Percentiles rank a stretch among this genome's conserved stretches.
Conservation (phyloP, 352 stramenopile genomes). For the Thalassiosira livingstoniorum region DNA sequence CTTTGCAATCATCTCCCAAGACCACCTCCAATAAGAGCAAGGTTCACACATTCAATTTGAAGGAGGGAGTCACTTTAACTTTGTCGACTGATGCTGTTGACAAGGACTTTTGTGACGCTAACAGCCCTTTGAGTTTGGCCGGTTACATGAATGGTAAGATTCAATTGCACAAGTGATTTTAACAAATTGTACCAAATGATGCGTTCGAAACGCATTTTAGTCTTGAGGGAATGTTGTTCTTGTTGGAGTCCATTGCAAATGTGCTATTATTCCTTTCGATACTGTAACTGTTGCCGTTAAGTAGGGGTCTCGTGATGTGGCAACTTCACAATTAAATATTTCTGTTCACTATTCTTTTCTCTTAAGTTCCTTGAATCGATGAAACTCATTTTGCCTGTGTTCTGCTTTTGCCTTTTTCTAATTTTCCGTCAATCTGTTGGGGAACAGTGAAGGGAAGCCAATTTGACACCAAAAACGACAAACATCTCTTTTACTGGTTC, state of each 20-base stretch:
- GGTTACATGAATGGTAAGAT: constrained; percentile 69
- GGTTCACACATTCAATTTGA: constrained; percentile 42
- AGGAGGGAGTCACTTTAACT: constrained; percentile 37
- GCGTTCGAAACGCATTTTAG: not conserved
- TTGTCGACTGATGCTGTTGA: constrained; percentile 39
- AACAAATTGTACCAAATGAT: not conserved
- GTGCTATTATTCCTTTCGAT: not conserved
- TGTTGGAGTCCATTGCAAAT: not conserved
- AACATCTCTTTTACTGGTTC: constrained; percentile 98
- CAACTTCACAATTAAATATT: not conserved
- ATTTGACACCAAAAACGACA: constrained; percentile 75
- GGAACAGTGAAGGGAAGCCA: constrained; percentile 71
- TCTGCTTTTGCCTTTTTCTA: not conserved
- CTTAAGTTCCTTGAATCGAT: constrained; percentile 4
- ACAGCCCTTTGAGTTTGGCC: constrained; percentile 44
- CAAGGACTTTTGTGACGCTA: constrained; percentile 61
- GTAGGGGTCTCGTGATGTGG: not conserved
- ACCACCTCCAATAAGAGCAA: not conserved
- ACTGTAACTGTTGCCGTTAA: not conserved
- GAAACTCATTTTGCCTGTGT: not conserved
- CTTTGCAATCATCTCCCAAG: too few relatives aligned
- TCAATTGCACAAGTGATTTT: too few relatives aligned
- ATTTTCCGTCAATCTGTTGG: not conserved
- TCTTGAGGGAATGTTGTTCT: not conserved
- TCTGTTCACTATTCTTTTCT: not conserved